A percentile compares a stretch with the other conserved stretches of the same genome.
Evolutionary conservation across 768 basidiomycete genomes (phyloP).

Genomic region (Lactarius tabidus): DNA sequence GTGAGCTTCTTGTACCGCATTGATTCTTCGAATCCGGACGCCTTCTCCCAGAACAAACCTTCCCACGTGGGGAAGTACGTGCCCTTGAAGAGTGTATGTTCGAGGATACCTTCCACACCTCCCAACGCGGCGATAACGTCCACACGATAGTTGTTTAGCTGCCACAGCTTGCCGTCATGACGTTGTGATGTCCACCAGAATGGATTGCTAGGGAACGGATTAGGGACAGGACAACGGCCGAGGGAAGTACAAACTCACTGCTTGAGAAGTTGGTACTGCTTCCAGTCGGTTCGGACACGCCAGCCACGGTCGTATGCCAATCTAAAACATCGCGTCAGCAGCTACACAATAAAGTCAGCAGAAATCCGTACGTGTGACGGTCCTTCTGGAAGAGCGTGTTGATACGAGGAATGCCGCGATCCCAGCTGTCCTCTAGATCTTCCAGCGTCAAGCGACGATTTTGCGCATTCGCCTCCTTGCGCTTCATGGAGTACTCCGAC

Average conservation of each 20-base stretch:
- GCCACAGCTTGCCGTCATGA: slow-evolving; percentile 95
- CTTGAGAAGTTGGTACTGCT: slow-evolving; percentile 91
- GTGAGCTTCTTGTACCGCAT: slow-evolving; percentile 97
- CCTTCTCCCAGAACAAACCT: slow-evolving; percentile 98
- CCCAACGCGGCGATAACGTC: slow-evolving; percentile 98
- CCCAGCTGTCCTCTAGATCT: slow-evolving; percentile 98
- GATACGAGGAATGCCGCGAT: slow-evolving; percentile 96
- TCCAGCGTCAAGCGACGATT: slow-evolving; percentile 95
- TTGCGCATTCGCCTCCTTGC: slow-evolving; percentile 99
- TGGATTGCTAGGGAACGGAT: slow-evolving; percentile 59
- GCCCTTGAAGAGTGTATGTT: slow-evolving; percentile 96
- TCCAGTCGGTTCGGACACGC: slow-evolving; percentile 98
- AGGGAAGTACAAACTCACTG: slow-evolving; percentile 49
- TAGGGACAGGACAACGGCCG: neutral
- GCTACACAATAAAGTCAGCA: slow-evolving; percentile 5
- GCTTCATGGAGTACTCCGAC: slow-evolving; percentile 99
- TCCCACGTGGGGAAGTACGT: slow-evolving; percentile 99
- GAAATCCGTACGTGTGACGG: slow-evolving; percentile 68
- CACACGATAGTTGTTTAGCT: slow-evolving; percentile 96
- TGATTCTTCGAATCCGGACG: slow-evolving; percentile 93
- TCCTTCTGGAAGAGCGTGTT: slow-evolving; percentile 99
- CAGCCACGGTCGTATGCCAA: slow-evolving; percentile 98
- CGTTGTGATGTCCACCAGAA: slow-evolving; percentile 99
- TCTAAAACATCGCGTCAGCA: slow-evolving; percentile 35
- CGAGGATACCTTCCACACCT: slow-evolving; percentile 93